These are phyloP conservation scores for Dalechampia spathulata DNA, from an alignment of 441 rosid species.

Conservation along the genomic window DNA sequence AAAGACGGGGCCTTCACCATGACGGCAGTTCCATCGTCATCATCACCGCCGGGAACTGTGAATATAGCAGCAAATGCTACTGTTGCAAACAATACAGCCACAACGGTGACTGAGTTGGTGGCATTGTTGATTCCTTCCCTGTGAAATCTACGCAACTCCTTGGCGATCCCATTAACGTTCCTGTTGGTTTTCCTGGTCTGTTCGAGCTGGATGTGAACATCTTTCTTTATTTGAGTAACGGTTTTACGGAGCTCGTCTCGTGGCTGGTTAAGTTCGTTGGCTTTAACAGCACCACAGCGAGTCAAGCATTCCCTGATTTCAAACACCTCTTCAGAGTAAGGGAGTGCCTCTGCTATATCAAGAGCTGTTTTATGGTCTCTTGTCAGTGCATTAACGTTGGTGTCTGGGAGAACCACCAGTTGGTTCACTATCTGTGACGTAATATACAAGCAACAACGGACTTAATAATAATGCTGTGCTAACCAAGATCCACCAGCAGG, in stretches of 20 bases:
- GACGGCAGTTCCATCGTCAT: conserved; percentile 45
- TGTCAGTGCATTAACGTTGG: conserved; percentile 68
- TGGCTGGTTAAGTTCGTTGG: conserved; percentile 70
- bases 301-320: conserved; percentile 55
- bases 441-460: too few relatives aligned
- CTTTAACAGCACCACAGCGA: conserved; percentile 63
- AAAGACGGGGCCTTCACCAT: conserved; percentile 38
- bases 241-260: conserved; percentile 70
- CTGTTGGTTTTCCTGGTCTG: conserved; percentile 76
- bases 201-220: conserved; percentile 77
- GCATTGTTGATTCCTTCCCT: conserved; percentile 87
- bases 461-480: too few relatives aligned
- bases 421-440: conserved; percentile 61
- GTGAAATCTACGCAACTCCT: conserved; percentile 69
- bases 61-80: conserved; percentile 88
- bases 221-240: conserved; percentile 67
- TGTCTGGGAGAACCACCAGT: conserved; percentile 54
- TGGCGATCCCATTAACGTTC: conserved; percentile 72
- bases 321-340: conserved; percentile 55
- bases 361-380: conserved; percentile 78
- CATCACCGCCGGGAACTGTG: conserved; percentile 81
- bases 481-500: too few relatives aligned
- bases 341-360: conserved; percentile 76
- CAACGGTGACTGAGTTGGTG: conserved; percentile 82
- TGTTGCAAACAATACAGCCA: conserved; percentile 86